These are phyloP conservation scores for Mollisiaceae sp. DNA, from an alignment of 2,329 filamentous ascomycete genomes.

Conservation along the genomic window DNA sequence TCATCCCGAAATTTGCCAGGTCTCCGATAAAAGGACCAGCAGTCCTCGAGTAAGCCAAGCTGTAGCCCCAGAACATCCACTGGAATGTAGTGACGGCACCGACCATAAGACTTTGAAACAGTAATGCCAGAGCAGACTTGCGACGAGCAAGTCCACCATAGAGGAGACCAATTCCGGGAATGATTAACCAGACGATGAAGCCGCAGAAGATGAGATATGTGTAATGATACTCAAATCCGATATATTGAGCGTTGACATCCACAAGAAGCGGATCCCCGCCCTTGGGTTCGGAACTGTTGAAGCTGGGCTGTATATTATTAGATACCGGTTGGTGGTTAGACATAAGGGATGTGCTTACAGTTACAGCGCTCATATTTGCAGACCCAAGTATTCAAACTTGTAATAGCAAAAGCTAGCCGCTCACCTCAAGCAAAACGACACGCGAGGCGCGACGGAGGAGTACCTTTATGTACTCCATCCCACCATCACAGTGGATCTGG, in stretches of 20 bases:
- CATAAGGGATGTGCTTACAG: constrained; percentile 17
- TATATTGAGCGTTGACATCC: constrained; percentile 59
- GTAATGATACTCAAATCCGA: constrained; percentile 64
- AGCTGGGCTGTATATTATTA: constrained; percentile 32
- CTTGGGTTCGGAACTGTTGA: constrained; percentile 47
- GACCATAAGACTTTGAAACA: constrained; percentile 67
- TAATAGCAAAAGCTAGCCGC: not conserved
- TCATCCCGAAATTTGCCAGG: constrained; percentile 65
- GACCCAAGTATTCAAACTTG: constrained; percentile 7
- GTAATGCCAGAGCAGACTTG: constrained; percentile 64
- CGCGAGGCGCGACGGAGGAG: constrained; percentile 3
- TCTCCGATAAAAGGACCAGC: constrained; percentile 67
- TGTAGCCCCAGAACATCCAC: constrained; percentile 69
- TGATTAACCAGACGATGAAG: constrained; percentile 69
- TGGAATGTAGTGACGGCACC: constrained; percentile 60
- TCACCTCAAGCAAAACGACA: not conserved
- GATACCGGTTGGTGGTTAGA: not conserved
- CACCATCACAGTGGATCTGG: constrained; percentile 3
- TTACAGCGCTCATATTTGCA: constrained; percentile 26
- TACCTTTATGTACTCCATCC: constrained; percentile 17
- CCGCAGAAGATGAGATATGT: constrained; percentile 62
- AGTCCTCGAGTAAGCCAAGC: constrained; percentile 63
- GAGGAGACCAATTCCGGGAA: constrained; percentile 68
- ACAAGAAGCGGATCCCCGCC: constrained; percentile 59
- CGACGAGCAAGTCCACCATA: constrained; percentile 67